Conservation (phyloP, 2,329 filamentous ascomycete genomes). For the Aspergillus floridensis region DNA sequence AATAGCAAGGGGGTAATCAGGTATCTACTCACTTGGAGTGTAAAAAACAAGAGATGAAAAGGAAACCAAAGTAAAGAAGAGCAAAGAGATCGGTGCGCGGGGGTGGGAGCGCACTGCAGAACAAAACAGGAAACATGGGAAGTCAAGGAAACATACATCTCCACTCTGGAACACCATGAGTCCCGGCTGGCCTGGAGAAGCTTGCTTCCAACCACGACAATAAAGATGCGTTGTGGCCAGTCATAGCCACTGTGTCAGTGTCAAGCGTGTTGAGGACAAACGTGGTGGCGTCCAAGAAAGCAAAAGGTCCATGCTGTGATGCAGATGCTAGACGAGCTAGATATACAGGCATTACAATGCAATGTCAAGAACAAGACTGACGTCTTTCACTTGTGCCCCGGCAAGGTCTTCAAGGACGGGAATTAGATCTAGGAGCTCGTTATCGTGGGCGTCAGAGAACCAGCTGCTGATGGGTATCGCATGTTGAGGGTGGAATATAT, state of each 20-base stretch:
- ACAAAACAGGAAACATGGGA: not conserved
- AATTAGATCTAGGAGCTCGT: slow-evolving; percentile 94
- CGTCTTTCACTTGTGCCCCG: slow-evolving; percentile 82
- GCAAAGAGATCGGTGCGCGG: not conserved
- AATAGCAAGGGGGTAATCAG: slow-evolving; percentile 17
- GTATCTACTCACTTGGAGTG: slow-evolving; percentile 30
- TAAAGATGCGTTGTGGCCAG: not conserved
- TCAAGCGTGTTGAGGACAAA: slow-evolving; percentile 10
- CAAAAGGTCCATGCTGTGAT: slow-evolving; percentile 24
- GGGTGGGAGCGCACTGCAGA: not conserved
- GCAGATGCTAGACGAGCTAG: slow-evolving; percentile 29
- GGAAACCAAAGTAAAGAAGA: not conserved
- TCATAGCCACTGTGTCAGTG: not conserved
- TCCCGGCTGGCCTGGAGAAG: not conserved
- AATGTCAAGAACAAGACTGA: slow-evolving; percentile 96
- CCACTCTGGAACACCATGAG: not conserved
- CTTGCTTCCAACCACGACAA: not conserved
- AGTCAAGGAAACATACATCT: not conserved
- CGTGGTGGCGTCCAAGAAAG: slow-evolving; percentile 13
- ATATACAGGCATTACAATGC: slow-evolving; percentile 52
- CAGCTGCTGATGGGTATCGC: slow-evolving; percentile 99
- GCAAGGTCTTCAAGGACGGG: slow-evolving; percentile 97
- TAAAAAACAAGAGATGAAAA: slow-evolving; percentile 7
- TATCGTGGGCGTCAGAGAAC: slow-evolving; percentile 99
- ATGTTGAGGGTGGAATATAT: slow-evolving; percentile 99